Conservation (phyloP, 306 rosid genomes). For the Vicia faba region DNA sequence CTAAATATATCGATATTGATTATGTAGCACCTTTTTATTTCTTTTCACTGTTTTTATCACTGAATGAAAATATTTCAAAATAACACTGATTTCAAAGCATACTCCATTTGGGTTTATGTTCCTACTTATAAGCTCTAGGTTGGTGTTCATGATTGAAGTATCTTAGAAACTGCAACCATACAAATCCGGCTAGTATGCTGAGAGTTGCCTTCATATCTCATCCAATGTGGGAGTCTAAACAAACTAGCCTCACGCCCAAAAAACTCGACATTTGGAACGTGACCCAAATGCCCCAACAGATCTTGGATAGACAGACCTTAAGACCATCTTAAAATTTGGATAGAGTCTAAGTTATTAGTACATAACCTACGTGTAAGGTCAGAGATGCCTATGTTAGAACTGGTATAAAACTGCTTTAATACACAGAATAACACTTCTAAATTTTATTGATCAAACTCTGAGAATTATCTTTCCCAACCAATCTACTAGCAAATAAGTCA, state of each 20-base stretch:
- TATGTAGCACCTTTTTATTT: not conserved
- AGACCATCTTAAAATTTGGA: not conserved
- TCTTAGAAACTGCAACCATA: too few relatives aligned
- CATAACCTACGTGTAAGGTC: not conserved
- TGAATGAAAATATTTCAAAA: not conserved
- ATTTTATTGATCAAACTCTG: not conserved
- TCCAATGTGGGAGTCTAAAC: not conserved
- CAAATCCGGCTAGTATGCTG: not conserved
- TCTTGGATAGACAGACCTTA: not conserved
- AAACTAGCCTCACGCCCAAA: not conserved
- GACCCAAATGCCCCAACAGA: not conserved
- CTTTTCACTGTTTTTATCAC: constrained; percentile 6
- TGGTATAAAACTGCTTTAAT: not conserved
- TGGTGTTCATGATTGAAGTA: too few relatives aligned
- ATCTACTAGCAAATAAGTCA: not conserved
- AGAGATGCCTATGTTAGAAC: not conserved
- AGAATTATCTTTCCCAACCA: not conserved
- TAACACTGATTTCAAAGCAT: constrained; percentile 4
- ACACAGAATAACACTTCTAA: not conserved
- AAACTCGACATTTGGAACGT: not conserved
- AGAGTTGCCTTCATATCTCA: not conserved
- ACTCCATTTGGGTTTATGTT: constrained; percentile 12
- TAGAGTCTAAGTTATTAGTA: not conserved
- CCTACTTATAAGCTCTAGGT: constrained; percentile 11
- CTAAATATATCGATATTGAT: not conserved